Conservation (phyloP, 2,329 filamentous ascomycete species). For the Alternaria postmessia region DNA sequence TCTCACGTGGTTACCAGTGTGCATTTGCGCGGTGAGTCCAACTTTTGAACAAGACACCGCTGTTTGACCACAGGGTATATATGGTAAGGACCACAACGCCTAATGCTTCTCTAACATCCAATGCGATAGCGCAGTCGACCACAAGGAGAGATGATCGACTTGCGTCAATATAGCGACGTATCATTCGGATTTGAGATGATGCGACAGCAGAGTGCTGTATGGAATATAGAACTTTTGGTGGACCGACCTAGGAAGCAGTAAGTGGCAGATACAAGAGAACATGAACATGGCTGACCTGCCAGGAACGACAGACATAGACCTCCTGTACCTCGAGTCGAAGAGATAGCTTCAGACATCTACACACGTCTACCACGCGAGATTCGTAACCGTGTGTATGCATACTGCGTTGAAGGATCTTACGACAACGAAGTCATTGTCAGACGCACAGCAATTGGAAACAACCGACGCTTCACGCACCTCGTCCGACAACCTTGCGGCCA, state of each 20-base stretch:
- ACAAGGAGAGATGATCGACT: not conserved
- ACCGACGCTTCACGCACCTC: constrained; percentile 15
- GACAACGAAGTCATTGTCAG: constrained; percentile 35
- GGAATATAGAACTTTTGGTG: not conserved
- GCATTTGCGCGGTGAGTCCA: not conserved
- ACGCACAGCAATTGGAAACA: constrained; percentile 1
- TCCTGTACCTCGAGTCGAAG: not conserved
- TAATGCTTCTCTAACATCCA: not conserved
- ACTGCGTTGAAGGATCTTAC: constrained; percentile 24
- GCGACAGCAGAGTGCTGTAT: not conserved
- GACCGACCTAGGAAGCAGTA: constrained; percentile 3
- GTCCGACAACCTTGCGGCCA: constrained; percentile 21
- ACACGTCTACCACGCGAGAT: constrained; percentile 29
- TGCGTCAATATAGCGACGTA: not conserved
- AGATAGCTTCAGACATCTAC: constrained; percentile 11
- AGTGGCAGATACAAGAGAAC: not conserved
- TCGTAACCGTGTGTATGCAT: constrained; percentile 28
- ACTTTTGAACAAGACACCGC: constrained; percentile 6
- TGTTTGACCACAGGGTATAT: constrained; percentile 3
- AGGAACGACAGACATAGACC: not conserved
- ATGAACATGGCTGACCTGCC: constrained; percentile 2
- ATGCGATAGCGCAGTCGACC: not conserved
- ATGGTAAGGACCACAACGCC: not conserved
- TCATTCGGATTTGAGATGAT: not conserved
- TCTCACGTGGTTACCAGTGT: constrained; percentile 15